Percentiles rank a stretch among this genome's conserved stretches.
Evolutionary conservation across 768 basidiomycete genomes (phyloP).

Genomic region (Leccinellum rugosiceps): DNA sequence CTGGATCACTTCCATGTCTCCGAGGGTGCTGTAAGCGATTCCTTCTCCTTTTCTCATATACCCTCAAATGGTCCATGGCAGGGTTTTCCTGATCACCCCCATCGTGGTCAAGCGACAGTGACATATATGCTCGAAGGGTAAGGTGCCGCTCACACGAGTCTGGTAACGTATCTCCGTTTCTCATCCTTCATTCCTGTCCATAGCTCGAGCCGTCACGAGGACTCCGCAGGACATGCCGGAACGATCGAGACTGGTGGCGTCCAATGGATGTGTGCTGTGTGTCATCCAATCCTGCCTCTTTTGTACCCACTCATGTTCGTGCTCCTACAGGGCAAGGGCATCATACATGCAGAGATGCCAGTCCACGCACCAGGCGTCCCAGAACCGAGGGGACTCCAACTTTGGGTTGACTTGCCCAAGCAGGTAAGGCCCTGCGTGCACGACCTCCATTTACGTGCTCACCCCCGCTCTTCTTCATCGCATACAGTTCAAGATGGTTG

Average conservation of each 20-base stretch:
- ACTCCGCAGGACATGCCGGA: constrained; percentile 84
- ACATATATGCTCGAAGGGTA: constrained; percentile 89
- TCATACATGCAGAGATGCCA: constrained; percentile 90
- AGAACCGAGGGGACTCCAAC: constrained; percentile 80
- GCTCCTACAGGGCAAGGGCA: constrained; percentile 53
- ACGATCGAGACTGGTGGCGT: constrained; percentile 78
- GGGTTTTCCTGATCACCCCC: constrained; percentile 94
- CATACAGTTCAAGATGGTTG: constrained; percentile 72
- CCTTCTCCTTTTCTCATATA: neutral
- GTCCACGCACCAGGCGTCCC: constrained; percentile 62
- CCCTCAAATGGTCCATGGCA: constrained; percentile 21
- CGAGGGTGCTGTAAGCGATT: constrained; percentile 57
- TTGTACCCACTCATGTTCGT: neutral
- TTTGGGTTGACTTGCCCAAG: constrained; percentile 84
- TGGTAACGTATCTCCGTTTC: neutral
- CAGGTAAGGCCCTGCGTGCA: constrained; percentile 36
- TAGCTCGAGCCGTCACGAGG: constrained; percentile 79
- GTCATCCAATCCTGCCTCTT: constrained; percentile 20
- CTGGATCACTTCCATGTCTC: constrained; percentile 76
- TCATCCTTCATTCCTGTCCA: constrained; percentile 19
- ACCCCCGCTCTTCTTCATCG: constrained; percentile 21
- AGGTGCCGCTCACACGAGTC: neutral
- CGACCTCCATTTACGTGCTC: constrained; percentile 5
- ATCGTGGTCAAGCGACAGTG: constrained; percentile 84
- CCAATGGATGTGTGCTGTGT: constrained; percentile 91